A percentile compares a stretch with the other conserved stretches of the same genome.
These are phyloP conservation scores for Kregervanrija pseudodelftensis DNA, from an alignment of 805 yeast species.

Conservation along the genomic window DNA sequence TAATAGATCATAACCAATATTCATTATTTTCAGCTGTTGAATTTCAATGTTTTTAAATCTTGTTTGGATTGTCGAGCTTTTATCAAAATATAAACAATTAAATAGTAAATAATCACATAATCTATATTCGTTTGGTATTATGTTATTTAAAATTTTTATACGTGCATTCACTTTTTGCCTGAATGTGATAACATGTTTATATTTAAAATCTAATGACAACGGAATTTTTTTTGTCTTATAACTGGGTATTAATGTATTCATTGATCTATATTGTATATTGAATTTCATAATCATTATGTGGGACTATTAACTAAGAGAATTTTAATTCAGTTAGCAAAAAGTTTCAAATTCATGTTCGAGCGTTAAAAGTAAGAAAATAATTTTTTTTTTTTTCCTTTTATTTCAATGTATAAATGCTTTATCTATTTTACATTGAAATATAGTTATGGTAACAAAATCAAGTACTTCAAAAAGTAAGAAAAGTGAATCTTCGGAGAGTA, in stretches of 20 bases:
- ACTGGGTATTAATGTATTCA: neutral
- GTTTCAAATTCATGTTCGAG: neutral
- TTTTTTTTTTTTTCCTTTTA: no score
- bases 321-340: no score
- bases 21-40: slow-evolving; percentile 7
- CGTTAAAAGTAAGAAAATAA: neutral
- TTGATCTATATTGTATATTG: neutral
- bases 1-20: slow-evolving; percentile 8
- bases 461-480: slow-evolving; percentile 9
- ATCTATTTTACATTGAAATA: neutral
- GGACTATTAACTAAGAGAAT: no score
- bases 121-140: slow-evolving; percentile 19
- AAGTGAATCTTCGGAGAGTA: slow-evolving; percentile 5
- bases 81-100: slow-evolving; percentile 16
- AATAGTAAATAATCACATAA: slow-evolving; percentile 16
- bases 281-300: no score
- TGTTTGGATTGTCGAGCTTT: slow-evolving; percentile 2
- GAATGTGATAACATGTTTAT: slow-evolving; percentile 10
- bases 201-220: slow-evolving; percentile 8
- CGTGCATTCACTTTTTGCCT: slow-evolving; percentile 19
- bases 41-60: neutral
- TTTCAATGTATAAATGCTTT: neutral
- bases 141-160: slow-evolving; percentile 13
- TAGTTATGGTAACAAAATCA: slow-evolving; percentile 21
- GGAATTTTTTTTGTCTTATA: neutral